These are phyloP conservation scores for Brassica rapa DNA, from an alignment of 345 rosid species.

Conservation along the genomic window DNA sequence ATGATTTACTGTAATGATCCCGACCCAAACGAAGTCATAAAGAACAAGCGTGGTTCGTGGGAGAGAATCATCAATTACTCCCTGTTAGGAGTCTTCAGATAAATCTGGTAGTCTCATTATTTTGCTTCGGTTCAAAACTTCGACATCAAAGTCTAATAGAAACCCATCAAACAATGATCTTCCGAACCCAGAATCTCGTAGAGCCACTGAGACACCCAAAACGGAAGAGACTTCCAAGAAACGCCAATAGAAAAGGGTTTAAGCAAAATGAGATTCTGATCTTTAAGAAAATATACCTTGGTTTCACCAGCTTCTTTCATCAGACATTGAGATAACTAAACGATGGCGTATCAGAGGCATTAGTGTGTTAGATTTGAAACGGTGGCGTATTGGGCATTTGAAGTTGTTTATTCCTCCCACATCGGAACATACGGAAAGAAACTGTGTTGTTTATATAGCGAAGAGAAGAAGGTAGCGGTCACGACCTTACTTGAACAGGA, in stretches of 20 bases:
- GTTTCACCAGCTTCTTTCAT: conserved; percentile 5
- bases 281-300: conserved; percentile 6
- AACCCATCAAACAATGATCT: conserved; percentile 44
- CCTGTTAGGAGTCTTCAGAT: too few species aligned
- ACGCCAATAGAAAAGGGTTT: conserved; percentile 37
- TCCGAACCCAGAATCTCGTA: conserved; percentile 56
- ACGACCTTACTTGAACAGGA: conserved; percentile 30
- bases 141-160: too few species aligned
- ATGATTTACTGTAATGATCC: too few species aligned
- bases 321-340: neutral
- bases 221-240: conserved; percentile 84
- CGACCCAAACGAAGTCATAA: too few species aligned
- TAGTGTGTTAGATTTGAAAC: neutral
- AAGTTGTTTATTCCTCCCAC: neutral
- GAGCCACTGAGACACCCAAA: conserved; percentile 66
- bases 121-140: too few species aligned
- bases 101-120: too few species aligned
- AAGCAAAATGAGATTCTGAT: conserved; percentile 32
- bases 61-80: too few species aligned
- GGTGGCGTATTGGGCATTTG: neutral
- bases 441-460: neutral
- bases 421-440: neutral
- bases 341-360: neutral
- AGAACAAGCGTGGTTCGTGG: too few species aligned
- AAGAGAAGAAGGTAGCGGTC: fast-evolving